Conservation (phyloP, 1,284 basidiomycete genomes). For the Cerioporus squamosus region DNA sequence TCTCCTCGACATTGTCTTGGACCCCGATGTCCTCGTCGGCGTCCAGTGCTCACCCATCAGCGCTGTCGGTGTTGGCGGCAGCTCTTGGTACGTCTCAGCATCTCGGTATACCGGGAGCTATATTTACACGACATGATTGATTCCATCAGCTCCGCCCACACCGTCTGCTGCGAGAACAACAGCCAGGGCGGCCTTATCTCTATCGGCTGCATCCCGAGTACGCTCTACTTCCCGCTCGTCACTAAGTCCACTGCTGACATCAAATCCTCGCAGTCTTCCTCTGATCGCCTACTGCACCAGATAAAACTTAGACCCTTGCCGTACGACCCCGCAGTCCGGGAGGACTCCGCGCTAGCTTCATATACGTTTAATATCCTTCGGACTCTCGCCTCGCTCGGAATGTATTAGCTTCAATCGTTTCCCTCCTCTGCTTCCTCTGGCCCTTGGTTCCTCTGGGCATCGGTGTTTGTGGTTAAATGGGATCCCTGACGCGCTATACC, state of each 20-base stretch:
- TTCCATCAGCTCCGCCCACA: conserved; percentile 5
- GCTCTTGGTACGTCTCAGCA: conserved; percentile 12
- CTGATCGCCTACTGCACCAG: not conserved
- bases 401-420: conserved; percentile 6
- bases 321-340: not conserved
- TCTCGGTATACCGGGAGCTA: too few species aligned
- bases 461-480: not conserved
- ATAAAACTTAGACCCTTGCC: conserved; percentile 11
- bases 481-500: conserved; percentile 14
- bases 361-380: conserved; percentile 14
- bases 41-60: conserved; percentile 21
- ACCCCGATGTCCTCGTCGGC: conserved; percentile 17
- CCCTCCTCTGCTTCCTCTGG: conserved; percentile 1
- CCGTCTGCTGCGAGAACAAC: conserved; percentile 29
- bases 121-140: too few species aligned
- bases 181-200: conserved; percentile 20
- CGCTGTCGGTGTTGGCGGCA: conserved; percentile 21
- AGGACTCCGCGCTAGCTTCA: conserved; percentile 12
- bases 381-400: conserved; percentile 7
- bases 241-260: not conserved
- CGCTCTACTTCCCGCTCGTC: not conserved
- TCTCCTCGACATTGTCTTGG: conserved; percentile 13
- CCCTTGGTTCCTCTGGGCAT: not conserved
- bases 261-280: conserved; percentile 11
- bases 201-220: conserved; percentile 27